These are phyloP conservation scores for Apiospora marii DNA, from an alignment of 2,329 filamentous ascomycete genomes.

Conservation along the genomic window DNA sequence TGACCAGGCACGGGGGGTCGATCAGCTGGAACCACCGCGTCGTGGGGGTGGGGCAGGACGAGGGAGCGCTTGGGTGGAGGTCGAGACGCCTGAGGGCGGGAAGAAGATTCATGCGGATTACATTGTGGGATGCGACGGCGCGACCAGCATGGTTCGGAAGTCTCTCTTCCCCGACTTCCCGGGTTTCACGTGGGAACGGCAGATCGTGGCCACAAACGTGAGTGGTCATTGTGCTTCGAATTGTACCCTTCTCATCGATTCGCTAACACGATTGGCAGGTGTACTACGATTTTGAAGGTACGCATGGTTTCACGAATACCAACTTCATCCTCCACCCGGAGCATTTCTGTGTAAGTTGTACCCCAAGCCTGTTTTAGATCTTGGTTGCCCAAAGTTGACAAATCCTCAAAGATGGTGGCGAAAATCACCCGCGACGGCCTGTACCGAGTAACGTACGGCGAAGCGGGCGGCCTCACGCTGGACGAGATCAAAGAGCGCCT, in stretches of 20 bases:
- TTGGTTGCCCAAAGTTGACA: neutral
- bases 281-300: conserved; percentile 65
- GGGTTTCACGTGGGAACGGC: conserved; percentile 65
- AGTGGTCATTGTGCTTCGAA: conserved; percentile 31
- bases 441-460: conserved; percentile 71
- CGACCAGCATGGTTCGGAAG: conserved; percentile 55
- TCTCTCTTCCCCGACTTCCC: conserved; percentile 63
- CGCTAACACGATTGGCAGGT: conserved; percentile 50
- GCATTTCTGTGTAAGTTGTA: conserved; percentile 56
- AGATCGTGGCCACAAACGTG: conserved; percentile 70
- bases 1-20: conserved; percentile 43
- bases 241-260: neutral
- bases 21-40: conserved; percentile 58
- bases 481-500: conserved; percentile 63
- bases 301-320: conserved; percentile 61
- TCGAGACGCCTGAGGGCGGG: conserved; percentile 47
- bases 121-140: conserved; percentile 64
- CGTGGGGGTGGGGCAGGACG: conserved; percentile 54
- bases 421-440: conserved; percentile 65
- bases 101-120: conserved; percentile 57
- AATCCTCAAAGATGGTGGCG: conserved; percentile 62
- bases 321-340: conserved; percentile 70
- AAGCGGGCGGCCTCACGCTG: conserved; percentile 57
- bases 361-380: neutral
- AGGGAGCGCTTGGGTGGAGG: conserved; percentile 53